phyloP scores from a whole-genome alignment of 441 rosid species.

The Euphorbia celastroides region DNA sequence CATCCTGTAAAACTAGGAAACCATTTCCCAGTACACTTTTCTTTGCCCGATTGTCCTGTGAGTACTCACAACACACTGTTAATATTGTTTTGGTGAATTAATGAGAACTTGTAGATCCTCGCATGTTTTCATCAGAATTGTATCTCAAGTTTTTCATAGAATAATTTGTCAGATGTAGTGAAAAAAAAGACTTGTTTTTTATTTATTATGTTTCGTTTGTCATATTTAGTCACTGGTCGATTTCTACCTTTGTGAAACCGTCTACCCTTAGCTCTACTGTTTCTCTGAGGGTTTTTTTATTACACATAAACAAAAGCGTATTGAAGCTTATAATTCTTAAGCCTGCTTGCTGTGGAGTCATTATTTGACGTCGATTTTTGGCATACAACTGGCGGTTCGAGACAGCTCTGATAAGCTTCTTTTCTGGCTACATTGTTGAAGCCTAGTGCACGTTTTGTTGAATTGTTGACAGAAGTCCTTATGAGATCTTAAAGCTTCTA shows the following conservation, averaged over 20 bases:
- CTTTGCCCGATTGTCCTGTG: neutral
- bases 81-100: neutral
- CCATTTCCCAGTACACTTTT: neutral
- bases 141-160: too few relatives aligned
- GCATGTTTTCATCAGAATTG: too few relatives aligned
- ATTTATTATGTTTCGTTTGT: too few relatives aligned
- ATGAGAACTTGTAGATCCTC: neutral
- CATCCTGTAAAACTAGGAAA: neutral
- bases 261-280: neutral
- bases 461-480: constrained; percentile 35
- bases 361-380: constrained; percentile 18
- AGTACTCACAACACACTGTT: neutral
- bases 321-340: too few relatives aligned
- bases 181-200: too few relatives aligned
- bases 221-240: too few relatives aligned
- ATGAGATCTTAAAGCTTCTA: constrained; percentile 30
- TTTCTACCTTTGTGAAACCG: too few relatives aligned
- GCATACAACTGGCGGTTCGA: constrained; percentile 32
- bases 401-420: constrained; percentile 17
- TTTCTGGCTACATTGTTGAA: constrained; percentile 25
- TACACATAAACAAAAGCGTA: too few relatives aligned
- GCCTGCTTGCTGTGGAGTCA: neutral
- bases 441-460: constrained; percentile 24
- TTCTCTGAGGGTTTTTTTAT: too few relatives aligned
- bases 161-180: too few relatives aligned